Conservation (phyloP, 805 yeast genomes). For the Myxozyma udenii region DNA sequence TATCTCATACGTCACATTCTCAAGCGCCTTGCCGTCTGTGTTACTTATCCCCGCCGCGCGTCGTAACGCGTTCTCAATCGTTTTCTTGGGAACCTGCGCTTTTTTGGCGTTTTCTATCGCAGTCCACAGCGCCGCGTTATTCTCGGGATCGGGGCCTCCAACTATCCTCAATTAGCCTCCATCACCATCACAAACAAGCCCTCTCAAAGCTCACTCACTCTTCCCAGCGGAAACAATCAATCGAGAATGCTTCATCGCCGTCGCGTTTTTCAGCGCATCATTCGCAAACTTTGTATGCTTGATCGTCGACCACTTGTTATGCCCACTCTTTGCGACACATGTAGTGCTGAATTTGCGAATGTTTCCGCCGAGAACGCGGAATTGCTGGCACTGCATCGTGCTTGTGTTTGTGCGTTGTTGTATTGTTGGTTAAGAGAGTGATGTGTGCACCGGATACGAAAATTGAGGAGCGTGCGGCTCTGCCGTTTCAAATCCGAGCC, state of each 20-base stretch:
- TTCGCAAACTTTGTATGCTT: slow-evolving; percentile 92
- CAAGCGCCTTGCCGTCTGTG: slow-evolving; percentile 43
- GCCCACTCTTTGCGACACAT: slow-evolving; percentile 58
- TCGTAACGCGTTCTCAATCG: slow-evolving; percentile 81
- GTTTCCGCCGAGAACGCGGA: too few relatives aligned
- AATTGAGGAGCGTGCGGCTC: too few relatives aligned
- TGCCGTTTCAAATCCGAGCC: too few relatives aligned
- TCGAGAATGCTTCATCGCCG: slow-evolving; percentile 67
- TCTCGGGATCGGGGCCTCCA: slow-evolving; percentile 64
- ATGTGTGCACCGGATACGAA: too few relatives aligned
- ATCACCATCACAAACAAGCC: too few relatives aligned
- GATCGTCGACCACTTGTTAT: slow-evolving; percentile 92
- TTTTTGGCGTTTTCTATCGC: slow-evolving; percentile 75
- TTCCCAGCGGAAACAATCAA: slow-evolving; percentile 74
- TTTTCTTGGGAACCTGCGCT: slow-evolving; percentile 74
- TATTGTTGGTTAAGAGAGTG: too few relatives aligned
- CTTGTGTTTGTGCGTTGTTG: too few relatives aligned
- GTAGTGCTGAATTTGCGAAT: too few relatives aligned
- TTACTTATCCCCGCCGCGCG: slow-evolving; percentile 72
- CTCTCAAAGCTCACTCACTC: slow-evolving; percentile 27
- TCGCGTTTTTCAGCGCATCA: slow-evolving; percentile 71
- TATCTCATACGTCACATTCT: slow-evolving; percentile 73
- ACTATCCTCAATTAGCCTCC: slow-evolving; percentile 30
- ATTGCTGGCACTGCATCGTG: too few relatives aligned
- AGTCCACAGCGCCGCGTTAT: slow-evolving; percentile 60